Conservation (phyloP, 495 filamentous ascomycete species). For the Aspergillus saccharolyticus region DNA sequence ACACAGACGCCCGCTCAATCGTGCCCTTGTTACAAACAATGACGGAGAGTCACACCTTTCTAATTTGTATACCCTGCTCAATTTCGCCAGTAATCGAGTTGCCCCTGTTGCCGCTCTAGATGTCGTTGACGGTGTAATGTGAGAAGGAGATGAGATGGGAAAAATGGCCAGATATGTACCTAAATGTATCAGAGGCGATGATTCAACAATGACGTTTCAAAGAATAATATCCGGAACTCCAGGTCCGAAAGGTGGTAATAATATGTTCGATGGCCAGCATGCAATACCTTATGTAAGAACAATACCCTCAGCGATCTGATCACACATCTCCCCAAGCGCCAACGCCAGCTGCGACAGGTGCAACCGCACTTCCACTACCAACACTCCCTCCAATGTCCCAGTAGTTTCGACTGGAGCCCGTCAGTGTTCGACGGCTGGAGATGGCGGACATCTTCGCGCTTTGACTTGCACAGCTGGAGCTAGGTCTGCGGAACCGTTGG, state of each 20-base stretch:
- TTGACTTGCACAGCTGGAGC: constrained; percentile 72
- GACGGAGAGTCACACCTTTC: not conserved
- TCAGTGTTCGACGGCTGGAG: constrained; percentile 49
- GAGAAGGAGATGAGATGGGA: not conserved
- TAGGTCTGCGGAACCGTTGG: constrained; percentile 48
- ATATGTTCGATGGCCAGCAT: constrained; percentile 14
- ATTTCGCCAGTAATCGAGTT: not conserved
- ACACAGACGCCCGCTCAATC: not conserved
- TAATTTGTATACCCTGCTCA: not conserved
- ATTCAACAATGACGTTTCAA: too few relatives aligned
- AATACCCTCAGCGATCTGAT: not conserved
- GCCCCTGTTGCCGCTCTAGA: not conserved
- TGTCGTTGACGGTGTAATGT: not conserved
- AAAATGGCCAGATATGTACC: not conserved
- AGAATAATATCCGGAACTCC: not conserved
- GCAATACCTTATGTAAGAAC: constrained; percentile 1
- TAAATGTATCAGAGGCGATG: not conserved
- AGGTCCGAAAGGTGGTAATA: not conserved
- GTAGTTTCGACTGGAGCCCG: constrained; percentile 66
- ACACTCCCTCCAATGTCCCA: constrained; percentile 83
- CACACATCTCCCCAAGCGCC: constrained; percentile 72
- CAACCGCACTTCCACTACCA: constrained; percentile 65
- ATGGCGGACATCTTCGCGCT: constrained; percentile 61
- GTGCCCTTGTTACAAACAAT: not conserved
- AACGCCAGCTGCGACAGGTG: constrained; percentile 54